Evolutionary conservation across 352 stramenopile genomes (phyloP).

Genomic region (Globisporangium iwayamae): DNA sequence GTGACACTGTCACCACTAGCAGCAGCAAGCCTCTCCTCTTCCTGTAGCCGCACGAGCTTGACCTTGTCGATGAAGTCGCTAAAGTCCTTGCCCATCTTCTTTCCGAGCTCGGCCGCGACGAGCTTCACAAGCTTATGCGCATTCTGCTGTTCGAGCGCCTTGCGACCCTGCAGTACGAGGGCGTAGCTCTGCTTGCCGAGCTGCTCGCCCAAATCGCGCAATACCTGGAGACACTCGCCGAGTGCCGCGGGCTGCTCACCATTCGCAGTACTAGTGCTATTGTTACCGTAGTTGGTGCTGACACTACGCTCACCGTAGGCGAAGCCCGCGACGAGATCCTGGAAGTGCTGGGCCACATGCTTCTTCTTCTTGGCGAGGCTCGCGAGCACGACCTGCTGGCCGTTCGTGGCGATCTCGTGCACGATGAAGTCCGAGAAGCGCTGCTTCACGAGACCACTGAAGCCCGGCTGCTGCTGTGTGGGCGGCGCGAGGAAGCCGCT

Average conservation of each 20-base stretch:
- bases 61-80: conserved; percentile 65
- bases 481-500: conserved; percentile 35
- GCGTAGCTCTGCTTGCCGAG: conserved; percentile 10
- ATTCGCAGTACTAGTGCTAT: neutral
- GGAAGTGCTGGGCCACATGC: conserved; percentile 26
- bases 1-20: neutral
- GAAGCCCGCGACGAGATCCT: conserved; percentile 39
- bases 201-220: conserved; percentile 16
- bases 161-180: conserved; percentile 18
- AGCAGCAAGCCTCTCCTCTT: conserved; percentile 15
- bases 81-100: conserved; percentile 73
- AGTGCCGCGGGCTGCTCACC: neutral
- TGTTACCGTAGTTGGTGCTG: neutral
- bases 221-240: conserved; percentile 20
- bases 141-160: conserved; percentile 46
- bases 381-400: conserved; percentile 31
- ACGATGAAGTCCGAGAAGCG: conserved; percentile 85
- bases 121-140: conserved; percentile 44
- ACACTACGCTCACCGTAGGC: conserved; percentile 6
- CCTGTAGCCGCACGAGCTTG: conserved; percentile 32
- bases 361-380: conserved; percentile 39
- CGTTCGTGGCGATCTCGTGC: conserved; percentile 46
- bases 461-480: conserved; percentile 32
- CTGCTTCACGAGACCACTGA: conserved; percentile 75
- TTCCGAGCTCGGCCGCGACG: conserved; percentile 50